These are phyloP conservation scores for Fusarium nisikadoi DNA, from an alignment of 2,329 filamentous ascomycete genomes.

Conservation along the genomic window DNA sequence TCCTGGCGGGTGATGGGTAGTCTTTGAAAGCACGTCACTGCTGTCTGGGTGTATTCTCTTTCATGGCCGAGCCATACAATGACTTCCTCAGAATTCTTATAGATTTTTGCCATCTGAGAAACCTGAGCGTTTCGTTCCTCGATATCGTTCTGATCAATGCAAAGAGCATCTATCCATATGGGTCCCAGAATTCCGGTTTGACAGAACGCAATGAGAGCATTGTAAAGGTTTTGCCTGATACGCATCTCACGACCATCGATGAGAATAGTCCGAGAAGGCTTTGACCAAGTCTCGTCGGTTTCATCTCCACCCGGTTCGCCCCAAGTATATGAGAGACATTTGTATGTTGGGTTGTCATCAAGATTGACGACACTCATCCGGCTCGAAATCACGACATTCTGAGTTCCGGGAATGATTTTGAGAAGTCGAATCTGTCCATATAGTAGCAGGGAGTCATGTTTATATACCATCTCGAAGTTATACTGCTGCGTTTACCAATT, in stretches of 20 bases:
- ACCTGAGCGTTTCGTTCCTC: not conserved
- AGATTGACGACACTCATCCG: not conserved
- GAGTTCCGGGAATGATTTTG: not conserved
- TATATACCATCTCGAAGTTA: not conserved
- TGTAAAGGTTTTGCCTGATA: not conserved
- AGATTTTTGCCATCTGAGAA: not conserved
- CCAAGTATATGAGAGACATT: conserved; percentile 6
- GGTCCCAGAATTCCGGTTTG: not conserved
- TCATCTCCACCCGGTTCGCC: not conserved
- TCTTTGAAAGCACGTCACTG: not conserved
- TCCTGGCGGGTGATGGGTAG: not conserved
- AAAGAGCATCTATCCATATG: conserved; percentile 1
- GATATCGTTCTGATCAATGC: not conserved
- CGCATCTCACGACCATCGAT: not conserved
- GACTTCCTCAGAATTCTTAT: not conserved
- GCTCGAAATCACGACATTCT: not conserved
- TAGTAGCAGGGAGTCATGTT: not conserved
- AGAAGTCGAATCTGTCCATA: not conserved
- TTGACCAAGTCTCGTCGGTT: not conserved
- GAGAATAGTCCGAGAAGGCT: not conserved
- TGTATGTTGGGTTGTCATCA: not conserved
- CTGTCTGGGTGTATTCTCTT: not conserved
- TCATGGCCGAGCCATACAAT: not conserved
- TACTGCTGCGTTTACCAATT: no score
- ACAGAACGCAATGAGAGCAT: not conserved